A percentile compares a stretch with the other conserved stretches of the same genome.
These are phyloP conservation scores for Raphanus sativus DNA, from an alignment of 345 rosid genomes.

Conservation along the genomic window DNA sequence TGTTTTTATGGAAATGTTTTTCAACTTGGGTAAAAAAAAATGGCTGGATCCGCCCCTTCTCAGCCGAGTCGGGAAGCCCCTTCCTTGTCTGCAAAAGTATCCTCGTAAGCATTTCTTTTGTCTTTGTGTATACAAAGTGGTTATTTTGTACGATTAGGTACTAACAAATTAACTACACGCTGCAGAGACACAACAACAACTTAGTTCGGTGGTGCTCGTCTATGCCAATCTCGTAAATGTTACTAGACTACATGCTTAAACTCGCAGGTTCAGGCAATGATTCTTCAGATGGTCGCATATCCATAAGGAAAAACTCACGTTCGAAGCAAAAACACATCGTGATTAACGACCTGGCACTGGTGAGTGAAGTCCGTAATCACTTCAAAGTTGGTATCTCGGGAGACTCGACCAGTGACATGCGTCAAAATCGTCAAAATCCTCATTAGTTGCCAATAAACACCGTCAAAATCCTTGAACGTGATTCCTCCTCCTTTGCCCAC, in stretches of 20 bases:
- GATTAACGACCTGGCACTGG: background rate
- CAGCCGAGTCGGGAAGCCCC: background rate
- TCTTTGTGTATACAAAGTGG: background rate
- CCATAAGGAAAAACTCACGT: too few species aligned
- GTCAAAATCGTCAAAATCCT: too few species aligned
- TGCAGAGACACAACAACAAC: background rate
- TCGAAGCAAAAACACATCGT: background rate
- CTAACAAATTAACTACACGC: background rate
- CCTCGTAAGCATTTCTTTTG: background rate
- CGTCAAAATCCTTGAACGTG: background rate
- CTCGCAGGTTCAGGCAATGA: background rate
- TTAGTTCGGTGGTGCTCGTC: background rate
- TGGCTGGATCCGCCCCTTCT: background rate
- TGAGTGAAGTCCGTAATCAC: background rate
- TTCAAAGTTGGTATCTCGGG: background rate
- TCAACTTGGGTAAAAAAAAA: too few species aligned
- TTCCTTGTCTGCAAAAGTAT: background rate
- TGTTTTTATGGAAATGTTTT: too few species aligned
- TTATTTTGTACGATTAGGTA: background rate
- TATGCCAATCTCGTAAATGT: background rate
- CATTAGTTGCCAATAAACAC: too few species aligned
- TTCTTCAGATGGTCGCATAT: background rate
- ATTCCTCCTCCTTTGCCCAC: background rate
- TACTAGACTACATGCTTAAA: background rate
- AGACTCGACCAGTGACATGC: too few species aligned